Evolutionary conservation across 345 rosid genomes (phyloP).

Genomic region (Psidium guajava): DNA sequence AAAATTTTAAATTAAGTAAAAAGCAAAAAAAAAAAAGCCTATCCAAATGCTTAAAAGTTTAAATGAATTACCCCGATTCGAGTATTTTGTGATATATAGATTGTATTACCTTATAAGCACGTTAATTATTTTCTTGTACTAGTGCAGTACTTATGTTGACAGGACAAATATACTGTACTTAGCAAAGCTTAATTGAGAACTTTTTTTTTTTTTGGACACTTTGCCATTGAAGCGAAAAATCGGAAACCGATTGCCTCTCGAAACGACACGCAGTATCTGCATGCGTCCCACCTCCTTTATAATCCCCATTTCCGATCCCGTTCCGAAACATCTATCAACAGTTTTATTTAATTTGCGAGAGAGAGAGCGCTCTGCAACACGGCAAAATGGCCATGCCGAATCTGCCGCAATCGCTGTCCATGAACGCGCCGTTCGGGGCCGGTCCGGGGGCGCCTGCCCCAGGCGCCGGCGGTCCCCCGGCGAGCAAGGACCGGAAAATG

Average conservation of each 20-base stretch:
- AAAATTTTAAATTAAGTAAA: neutral
- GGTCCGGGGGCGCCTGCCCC: conserved; percentile 36
- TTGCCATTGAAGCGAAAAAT: neutral
- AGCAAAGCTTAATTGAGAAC: neutral
- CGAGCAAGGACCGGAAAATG: conserved; percentile 76
- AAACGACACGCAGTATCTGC: neutral
- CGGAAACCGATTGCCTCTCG: neutral
- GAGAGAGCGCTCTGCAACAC: neutral
- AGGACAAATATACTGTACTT: neutral
- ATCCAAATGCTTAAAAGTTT: neutral
- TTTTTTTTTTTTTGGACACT: neutral
- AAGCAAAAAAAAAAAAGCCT: neutral
- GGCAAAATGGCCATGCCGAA: conserved; percentile 34
- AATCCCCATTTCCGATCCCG: neutral
- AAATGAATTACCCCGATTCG: rapidly evolving
- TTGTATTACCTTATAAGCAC: too few species aligned
- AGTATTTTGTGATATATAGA: neutral
- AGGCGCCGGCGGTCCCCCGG: conserved; percentile 31
- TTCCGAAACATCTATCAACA: neutral
- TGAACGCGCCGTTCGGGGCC: conserved; percentile 51
- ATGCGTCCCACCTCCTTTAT: neutral
- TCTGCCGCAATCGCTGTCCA: conserved; percentile 55
- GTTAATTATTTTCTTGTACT: too few species aligned
- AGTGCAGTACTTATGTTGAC: neutral
- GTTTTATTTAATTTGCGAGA: neutral